phyloP scores from a whole-genome alignment of 164 flowering plant species.

The Liriodendron chinense region DNA sequence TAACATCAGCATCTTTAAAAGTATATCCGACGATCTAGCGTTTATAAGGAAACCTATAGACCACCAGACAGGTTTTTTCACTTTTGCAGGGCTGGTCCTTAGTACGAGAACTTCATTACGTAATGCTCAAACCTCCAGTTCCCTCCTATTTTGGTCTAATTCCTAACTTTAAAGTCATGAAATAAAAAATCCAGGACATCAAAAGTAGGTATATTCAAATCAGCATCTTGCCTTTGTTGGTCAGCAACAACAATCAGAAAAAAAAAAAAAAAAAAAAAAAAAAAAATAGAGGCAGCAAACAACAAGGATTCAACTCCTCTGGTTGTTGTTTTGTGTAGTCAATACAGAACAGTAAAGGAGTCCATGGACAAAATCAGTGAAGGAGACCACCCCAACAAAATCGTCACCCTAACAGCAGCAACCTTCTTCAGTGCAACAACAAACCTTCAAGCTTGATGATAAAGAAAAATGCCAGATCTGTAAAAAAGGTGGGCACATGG shows the following conservation, averaged over 20 bases:
- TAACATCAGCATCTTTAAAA: background rate
- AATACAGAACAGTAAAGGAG: too few relatives aligned
- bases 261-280: background rate
- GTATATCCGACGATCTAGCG: background rate
- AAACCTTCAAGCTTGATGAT: background rate
- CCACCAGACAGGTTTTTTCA: background rate
- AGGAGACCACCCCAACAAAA: too few relatives aligned
- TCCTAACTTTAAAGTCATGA: background rate
- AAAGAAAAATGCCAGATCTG: background rate
- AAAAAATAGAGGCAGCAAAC: background rate
- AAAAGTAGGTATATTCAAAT: background rate
- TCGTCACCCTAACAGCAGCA: too few relatives aligned
- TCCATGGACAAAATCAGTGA: too few relatives aligned
- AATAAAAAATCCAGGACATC: background rate
- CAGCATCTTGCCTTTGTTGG: constrained; percentile 1
- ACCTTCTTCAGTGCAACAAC: too few relatives aligned
- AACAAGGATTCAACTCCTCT: background rate
- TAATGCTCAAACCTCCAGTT: background rate
- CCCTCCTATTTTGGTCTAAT: background rate
- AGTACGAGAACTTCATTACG: background rate
- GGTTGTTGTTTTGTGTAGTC: too few relatives aligned
- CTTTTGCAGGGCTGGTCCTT: background rate
- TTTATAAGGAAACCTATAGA: background rate
- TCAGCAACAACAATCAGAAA: background rate
- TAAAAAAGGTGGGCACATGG: background rate